These are phyloP conservation scores for Globisporangium parvum DNA, from an alignment of 352 stramenopile genomes.

Conservation along the genomic window DNA sequence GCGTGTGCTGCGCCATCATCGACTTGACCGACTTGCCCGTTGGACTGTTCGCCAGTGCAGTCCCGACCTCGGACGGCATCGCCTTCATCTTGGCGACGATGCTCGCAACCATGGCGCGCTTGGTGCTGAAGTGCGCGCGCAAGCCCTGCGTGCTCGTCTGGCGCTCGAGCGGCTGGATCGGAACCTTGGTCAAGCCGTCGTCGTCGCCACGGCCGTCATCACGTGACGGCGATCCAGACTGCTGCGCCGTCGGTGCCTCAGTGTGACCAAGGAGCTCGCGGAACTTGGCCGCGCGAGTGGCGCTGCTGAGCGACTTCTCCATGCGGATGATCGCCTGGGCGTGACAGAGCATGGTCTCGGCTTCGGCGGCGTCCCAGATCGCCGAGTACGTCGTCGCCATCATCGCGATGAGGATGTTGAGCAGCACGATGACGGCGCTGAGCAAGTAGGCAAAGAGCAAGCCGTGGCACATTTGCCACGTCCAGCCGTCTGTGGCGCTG, in stretches of 20 bases:
- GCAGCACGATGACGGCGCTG: constrained; percentile 21
- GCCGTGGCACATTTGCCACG: constrained; percentile 12
- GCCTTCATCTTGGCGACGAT: constrained; percentile 14
- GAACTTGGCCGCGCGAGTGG: constrained; percentile 5
- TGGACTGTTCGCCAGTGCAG: constrained; percentile 6
- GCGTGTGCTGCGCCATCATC: constrained; percentile 4
- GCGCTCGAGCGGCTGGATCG: constrained; percentile 7
- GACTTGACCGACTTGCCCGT: constrained; percentile 10
- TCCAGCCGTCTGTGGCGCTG: constrained; percentile 2
- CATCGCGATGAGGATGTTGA: constrained; percentile 38
- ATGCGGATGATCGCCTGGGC: constrained; percentile 18
- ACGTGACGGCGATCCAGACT: too few species aligned
- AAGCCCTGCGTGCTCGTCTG: constrained; percentile 4
- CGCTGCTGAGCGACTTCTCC: constrained; percentile 10
- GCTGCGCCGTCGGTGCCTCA: too few species aligned
- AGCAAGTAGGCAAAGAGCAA: constrained; percentile 19
- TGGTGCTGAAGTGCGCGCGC: constrained; percentile 1
- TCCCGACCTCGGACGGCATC: constrained; percentile 9
- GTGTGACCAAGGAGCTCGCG: not conserved
- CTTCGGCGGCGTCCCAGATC: constrained; percentile 16
- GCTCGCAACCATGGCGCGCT: constrained; percentile 11
- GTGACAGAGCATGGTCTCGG: constrained; percentile 12
- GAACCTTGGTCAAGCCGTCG: not conserved
- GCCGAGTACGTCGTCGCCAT: constrained; percentile 25
- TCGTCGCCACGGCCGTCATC: not conserved